Base-by-base conservation (phyloP, 179 eudicot genomes). In the Sideroxylon spinosum region DNA sequence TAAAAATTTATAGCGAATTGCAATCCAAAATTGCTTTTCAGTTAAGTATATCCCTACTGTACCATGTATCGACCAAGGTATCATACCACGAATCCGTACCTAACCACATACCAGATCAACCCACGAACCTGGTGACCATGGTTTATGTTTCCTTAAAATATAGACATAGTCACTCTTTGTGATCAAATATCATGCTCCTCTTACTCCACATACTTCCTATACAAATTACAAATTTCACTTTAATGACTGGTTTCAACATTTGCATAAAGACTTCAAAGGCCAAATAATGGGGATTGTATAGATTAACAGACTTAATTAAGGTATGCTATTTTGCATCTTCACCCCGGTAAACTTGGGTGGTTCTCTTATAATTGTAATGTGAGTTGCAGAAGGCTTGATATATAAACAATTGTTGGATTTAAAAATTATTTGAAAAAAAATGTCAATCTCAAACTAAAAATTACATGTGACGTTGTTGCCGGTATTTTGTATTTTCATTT, bases 401-500 rank as follows among this genome's bases (percentile, higher is more conserved):
- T 25, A 25, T 23, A 12, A 60, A 13, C n/a, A 12, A 68, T 46
- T 46, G 26, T 46, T 44, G 17, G 10, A 4, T n/a, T 50, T 5
- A 50, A 71, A 23, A 17, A 52, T 50, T 22, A 23, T 25, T 25
- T 5, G 17, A 13, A 8, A 50, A 17, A 14, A 23, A 37, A 46
- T 22, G n/a, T 46, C 53, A 46, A 44, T 5, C 20, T 53, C 75
- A 37, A 26, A 71, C 20, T 53, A 50, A 23, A 57, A 71, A 53
- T 71, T 52, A 37, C 49, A 13, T 22, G 57, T 67, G 75, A 53
- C 48, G 25, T 23, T 64, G 13, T 17, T 25, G 48, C 70, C 71
- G 20, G n/a, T 71, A 1, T 28, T 72, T 17, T 53, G 44, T 73
- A 32, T 64, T 48, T 76, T 57, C 20, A 70, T 29, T 76, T 52